phyloP scores from a whole-genome alignment of 768 basidiomycete genomes.

The Collybia mongolica region DNA sequence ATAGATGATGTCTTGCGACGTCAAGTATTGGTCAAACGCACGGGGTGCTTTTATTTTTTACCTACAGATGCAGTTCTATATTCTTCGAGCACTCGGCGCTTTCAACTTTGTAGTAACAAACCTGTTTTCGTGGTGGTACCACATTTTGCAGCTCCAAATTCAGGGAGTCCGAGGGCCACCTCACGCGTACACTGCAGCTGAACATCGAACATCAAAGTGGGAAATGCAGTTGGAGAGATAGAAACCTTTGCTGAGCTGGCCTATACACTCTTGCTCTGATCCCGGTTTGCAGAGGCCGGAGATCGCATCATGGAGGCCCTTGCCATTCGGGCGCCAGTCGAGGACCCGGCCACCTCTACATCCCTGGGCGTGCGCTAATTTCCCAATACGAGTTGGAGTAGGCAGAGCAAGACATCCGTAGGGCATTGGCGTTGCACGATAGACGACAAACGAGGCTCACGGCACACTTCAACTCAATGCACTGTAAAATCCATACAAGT shows the following conservation, averaged over 20 bases:
- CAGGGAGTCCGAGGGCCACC: conserved; percentile 17
- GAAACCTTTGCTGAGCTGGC: conserved; percentile 22
- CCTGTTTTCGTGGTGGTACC: too few species aligned
- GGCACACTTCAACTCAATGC: too few species aligned
- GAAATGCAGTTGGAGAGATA: conserved; percentile 18
- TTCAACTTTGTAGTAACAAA: too few species aligned
- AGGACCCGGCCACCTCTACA: conserved; percentile 24
- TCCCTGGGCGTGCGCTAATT: conserved; percentile 20
- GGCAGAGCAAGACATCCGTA: conserved; percentile 11
- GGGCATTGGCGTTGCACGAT: conserved; percentile 14
- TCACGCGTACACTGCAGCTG: conserved; percentile 14
- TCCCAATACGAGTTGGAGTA: conserved; percentile 15
- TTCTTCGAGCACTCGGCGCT: too few species aligned
- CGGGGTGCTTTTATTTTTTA: too few species aligned
- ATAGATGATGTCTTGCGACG: too few species aligned
- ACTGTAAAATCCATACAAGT: too few species aligned
- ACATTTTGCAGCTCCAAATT: conserved; percentile 15
- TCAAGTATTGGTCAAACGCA: too few species aligned
- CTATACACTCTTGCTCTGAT: conserved; percentile 20
- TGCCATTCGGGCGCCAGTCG: conserved; percentile 14
- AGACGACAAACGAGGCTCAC: conserved; percentile 19
- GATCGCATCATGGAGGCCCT: conserved; percentile 19
- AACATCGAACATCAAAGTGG: conserved; percentile 11
- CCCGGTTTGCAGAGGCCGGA: conserved; percentile 20
- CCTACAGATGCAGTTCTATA: too few species aligned